Evolutionary conservation across 148 eudicot species (phyloP).

Genomic region (Rheum nobile): DNA sequence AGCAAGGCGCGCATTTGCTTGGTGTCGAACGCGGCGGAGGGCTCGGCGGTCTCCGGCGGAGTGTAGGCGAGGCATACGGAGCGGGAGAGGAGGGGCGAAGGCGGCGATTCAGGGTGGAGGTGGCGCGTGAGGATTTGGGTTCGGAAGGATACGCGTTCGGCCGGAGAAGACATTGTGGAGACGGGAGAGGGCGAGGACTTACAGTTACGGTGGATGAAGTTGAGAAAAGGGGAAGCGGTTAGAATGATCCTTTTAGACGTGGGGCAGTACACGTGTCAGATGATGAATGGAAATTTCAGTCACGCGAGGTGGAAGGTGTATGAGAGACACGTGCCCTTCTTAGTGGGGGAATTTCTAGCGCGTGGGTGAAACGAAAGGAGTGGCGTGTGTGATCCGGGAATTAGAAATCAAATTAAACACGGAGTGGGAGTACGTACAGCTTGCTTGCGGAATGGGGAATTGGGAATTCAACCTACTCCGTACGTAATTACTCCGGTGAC

Average conservation of each 20-base stretch:
- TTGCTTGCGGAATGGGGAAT: no score
- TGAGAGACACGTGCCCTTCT: no score
- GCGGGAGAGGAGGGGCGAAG: slow-evolving; percentile 3
- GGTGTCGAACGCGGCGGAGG: no score
- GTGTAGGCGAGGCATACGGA: slow-evolving; percentile 46
- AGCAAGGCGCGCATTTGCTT: slow-evolving; percentile 38
- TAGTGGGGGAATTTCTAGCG: no score
- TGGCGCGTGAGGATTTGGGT: slow-evolving; percentile 45
- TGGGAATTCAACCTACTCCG: no score
- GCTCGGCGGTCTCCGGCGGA: slow-evolving; percentile 28
- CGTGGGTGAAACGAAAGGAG: no score
- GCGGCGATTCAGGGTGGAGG: slow-evolving; percentile 20
- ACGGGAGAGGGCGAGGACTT: not conserved
- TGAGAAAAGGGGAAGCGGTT: no score
- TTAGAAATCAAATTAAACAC: no score
- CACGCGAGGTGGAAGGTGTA: not conserved
- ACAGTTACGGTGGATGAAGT: no score
- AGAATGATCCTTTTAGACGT: not conserved
- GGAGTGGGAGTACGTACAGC: no score
- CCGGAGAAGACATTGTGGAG: slow-evolving; percentile 13
- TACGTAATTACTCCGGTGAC: no score
- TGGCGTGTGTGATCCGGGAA: no score
- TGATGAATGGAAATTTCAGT: not conserved
- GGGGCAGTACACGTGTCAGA: not conserved
- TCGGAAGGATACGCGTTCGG: slow-evolving; percentile 31